Percentiles rank a stretch among this genome's conserved stretches.
Evolutionary conservation across 2,329 filamentous ascomycete genomes (phyloP).

Genomic region (Phaeoacremonium minimum): DNA sequence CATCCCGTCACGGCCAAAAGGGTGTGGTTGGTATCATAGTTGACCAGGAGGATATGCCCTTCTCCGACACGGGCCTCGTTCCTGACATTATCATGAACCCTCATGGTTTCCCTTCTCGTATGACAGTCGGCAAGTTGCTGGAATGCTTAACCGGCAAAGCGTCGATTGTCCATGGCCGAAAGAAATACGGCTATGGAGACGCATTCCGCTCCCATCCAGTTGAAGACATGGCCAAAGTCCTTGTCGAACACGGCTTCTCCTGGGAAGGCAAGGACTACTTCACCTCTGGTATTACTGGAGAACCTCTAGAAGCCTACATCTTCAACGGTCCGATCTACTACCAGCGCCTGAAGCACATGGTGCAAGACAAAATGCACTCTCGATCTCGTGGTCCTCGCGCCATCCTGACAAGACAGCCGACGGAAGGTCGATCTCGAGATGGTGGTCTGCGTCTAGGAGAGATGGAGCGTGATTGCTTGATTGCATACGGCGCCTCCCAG

Average conservation of each 20-base stretch:
- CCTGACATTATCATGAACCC: conserved; percentile 99
- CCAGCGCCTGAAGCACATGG: conserved; percentile 99
- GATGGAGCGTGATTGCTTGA: conserved; percentile 98
- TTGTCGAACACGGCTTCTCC: conserved; percentile 85
- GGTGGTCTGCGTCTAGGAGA: conserved; percentile 92
- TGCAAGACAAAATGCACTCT: conserved; percentile 99
- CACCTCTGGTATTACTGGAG: conserved; percentile 90
- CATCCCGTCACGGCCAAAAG: conserved; percentile 96
- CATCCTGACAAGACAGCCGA: conserved; percentile 91
- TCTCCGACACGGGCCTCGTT: conserved; percentile 84
- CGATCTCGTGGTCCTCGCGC: conserved; percentile 85
- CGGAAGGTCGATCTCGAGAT: conserved; percentile 87
- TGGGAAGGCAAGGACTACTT: conserved; percentile 98
- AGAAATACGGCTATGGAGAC: conserved; percentile 81
- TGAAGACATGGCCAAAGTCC: conserved; percentile 80
- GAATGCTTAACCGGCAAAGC: conserved; percentile 95
- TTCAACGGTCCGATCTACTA: conserved; percentile 99
- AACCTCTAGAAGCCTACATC: conserved; percentile 90
- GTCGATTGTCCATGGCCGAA: conserved; percentile 76
- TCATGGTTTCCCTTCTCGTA: conserved; percentile 97
- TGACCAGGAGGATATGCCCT: conserved; percentile 95
- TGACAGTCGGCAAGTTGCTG: conserved; percentile 98
- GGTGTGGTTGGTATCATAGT: conserved; percentile 96
- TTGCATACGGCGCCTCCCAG: conserved; percentile 93
- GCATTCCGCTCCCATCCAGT: conserved; percentile 79